A percentile compares a stretch with the other conserved stretches of the same genome.
These are phyloP conservation scores for Stenocarpella maydis DNA, from an alignment of 2,329 filamentous ascomycete species.

Conservation along the genomic window DNA sequence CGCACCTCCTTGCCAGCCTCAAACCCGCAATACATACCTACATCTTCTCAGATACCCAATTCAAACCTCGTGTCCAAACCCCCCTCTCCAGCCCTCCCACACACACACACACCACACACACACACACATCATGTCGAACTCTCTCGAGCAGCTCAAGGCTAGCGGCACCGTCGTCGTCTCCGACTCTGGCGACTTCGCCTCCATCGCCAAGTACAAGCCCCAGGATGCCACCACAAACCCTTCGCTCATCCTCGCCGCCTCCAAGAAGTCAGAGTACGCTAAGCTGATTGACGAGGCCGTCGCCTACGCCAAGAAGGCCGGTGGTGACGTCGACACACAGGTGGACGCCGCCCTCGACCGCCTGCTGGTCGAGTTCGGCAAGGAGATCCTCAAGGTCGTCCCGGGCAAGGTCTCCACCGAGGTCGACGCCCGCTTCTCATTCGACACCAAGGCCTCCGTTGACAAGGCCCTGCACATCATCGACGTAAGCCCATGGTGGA, in stretches of 20 bases:
- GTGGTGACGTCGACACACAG: constrained; percentile 76
- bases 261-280: constrained; percentile 97
- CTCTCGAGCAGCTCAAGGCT: constrained; percentile 97
- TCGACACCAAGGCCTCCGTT: constrained; percentile 90
- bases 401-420: constrained; percentile 99
- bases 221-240: constrained; percentile 99
- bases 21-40: not conserved
- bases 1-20: constrained; percentile 13
- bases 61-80: not conserved
- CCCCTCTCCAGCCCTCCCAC: not conserved
- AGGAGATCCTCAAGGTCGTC: constrained; percentile 95
- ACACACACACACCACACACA: not conserved
- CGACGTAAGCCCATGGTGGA: constrained; percentile 67
- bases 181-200: constrained; percentile 85
- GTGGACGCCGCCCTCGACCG: constrained; percentile 91
- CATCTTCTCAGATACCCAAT: not conserved
- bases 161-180: constrained; percentile 96
- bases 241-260: constrained; percentile 95
- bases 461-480: constrained; percentile 98
- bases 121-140: constrained; percentile 73
- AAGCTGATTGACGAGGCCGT: constrained; percentile 88
- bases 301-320: constrained; percentile 77
- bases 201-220: constrained; percentile 99
- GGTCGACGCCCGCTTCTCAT: constrained; percentile 95
- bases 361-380: constrained; percentile 97